These are phyloP conservation scores for Candida parachauliodes DNA, from an alignment of 805 yeast genomes.

Conservation along the genomic window DNA sequence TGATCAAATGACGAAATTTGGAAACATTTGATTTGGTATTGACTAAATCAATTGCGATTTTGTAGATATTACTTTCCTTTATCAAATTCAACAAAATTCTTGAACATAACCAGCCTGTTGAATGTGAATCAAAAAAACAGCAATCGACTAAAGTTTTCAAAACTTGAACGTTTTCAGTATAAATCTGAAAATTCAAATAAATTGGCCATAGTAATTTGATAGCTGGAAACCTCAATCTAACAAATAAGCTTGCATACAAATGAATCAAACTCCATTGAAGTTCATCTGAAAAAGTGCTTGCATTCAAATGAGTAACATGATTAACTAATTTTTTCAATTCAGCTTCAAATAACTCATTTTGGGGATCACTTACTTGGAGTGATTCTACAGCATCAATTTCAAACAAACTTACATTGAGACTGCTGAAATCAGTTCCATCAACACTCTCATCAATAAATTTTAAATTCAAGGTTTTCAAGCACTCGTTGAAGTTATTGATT, in stretches of 20 bases:
- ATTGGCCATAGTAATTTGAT: conserved; percentile 3
- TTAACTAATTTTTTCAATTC: background rate
- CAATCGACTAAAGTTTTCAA: background rate
- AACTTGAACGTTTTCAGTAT: background rate
- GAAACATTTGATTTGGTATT: background rate
- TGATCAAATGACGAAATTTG: conserved; percentile 1
- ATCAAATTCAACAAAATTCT: conserved; percentile 1
- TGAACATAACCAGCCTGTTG: background rate
- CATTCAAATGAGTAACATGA: background rate
- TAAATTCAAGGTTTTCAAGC: background rate
- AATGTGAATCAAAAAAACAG: background rate
- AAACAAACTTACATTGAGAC: conserved; percentile 1
- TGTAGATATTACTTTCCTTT: background rate
- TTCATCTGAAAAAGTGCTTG: background rate
- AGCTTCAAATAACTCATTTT: background rate
- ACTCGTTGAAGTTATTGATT: background rate
- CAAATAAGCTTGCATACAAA: background rate
- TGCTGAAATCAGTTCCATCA: too few relatives aligned
- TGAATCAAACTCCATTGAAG: conserved; percentile 2
- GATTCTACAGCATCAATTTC: background rate
- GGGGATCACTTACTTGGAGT: background rate
- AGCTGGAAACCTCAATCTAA: background rate
- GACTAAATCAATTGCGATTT: background rate
- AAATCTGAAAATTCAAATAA: background rate
- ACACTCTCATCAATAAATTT: background rate